Conservation (phyloP, 495 filamentous ascomycete species). For the Darksidea phi region DNA sequence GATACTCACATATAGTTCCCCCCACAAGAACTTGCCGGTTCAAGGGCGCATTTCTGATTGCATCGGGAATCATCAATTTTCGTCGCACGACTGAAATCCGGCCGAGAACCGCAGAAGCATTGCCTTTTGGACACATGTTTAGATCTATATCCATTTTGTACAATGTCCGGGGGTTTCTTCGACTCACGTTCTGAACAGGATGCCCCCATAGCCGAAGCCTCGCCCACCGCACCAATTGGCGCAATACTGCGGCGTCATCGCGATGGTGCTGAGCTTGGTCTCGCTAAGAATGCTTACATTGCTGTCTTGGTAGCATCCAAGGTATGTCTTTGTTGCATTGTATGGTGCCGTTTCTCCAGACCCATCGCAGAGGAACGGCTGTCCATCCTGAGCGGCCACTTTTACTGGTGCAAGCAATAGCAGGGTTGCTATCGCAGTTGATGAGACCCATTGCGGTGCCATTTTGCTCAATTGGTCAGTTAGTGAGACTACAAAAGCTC, state of each 20-base stretch:
- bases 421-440: too few relatives aligned
- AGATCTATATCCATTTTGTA: too few relatives aligned
- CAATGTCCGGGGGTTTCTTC: not conserved
- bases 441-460: too few relatives aligned
- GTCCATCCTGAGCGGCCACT: too few relatives aligned
- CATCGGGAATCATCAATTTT: not conserved
- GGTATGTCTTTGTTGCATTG: not conserved
- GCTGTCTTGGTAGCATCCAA: not conserved
- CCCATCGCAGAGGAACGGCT: too few relatives aligned
- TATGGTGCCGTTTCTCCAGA: too few relatives aligned
- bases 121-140: not conserved
- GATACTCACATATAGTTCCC: not conserved
- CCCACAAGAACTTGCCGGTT: not conserved
- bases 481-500: too few relatives aligned
- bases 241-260: not conserved
- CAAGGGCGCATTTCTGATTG: not conserved
- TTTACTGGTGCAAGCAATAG: too few relatives aligned
- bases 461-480: too few relatives aligned
- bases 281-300: not conserved
- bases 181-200: not conserved
- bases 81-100: not conserved
- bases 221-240: not conserved
- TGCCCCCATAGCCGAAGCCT: not conserved
- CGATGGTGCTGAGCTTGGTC: not conserved
- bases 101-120: not conserved